Evolutionary conservation across 2,329 filamentous ascomycete genomes (phyloP).

Genomic region (Trichoderma sp.): DNA sequence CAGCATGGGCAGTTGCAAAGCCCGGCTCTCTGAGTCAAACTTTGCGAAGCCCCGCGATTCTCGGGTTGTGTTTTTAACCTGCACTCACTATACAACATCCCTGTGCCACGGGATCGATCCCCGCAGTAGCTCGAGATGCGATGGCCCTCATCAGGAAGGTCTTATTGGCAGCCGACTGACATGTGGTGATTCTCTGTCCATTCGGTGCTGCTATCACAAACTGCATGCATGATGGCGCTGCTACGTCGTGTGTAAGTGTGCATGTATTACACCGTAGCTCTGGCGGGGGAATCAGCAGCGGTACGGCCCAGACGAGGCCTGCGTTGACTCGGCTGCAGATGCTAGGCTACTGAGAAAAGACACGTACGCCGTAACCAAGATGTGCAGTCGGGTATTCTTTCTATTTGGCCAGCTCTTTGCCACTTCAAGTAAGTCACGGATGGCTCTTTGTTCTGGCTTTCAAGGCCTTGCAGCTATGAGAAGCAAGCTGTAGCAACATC

Average conservation of each 20-base stretch:
- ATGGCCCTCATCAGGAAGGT: constrained; percentile 19
- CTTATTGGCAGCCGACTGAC: constrained; percentile 1
- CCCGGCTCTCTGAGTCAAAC: neutral
- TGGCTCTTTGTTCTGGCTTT: neutral
- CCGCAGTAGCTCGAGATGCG: constrained; percentile 13
- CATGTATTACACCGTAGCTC: neutral
- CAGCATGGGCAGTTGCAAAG: neutral
- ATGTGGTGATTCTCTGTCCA: constrained; percentile 3
- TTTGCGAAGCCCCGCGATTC: neutral
- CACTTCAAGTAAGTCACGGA: neutral
- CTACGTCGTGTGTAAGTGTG: neutral
- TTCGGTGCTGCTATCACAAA: constrained; percentile 7
- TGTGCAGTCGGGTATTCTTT: neutral
- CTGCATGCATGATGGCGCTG: constrained; percentile 1
- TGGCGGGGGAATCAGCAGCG: neutral
- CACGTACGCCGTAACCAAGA: neutral
- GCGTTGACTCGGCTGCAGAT: neutral
- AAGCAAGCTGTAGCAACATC: neutral
- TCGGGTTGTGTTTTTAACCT: neutral
- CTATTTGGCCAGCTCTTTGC: neutral
- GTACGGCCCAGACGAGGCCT: neutral
- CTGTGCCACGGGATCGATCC: constrained; percentile 19
- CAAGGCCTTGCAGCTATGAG: neutral
- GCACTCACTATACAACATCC: constrained; percentile 15
- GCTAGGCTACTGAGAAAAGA: neutral